Conservation (phyloP, 108 stramenopile genomes). For the Pseudonitzschia delicatissima region DNA sequence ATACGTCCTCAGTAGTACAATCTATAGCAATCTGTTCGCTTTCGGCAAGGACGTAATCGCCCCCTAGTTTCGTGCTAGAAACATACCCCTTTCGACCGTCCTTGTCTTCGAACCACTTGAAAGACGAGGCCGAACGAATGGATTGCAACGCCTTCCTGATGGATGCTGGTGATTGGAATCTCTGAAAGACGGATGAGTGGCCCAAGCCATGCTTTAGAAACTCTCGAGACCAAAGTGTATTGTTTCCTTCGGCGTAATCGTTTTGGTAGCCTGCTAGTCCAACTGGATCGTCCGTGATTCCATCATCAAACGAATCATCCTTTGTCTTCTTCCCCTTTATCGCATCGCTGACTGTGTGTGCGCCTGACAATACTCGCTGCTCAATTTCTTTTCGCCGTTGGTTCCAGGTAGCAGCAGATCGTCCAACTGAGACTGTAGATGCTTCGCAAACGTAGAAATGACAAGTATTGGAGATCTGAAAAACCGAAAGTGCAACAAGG, state of each 20-base stretch:
- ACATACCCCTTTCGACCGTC: slow-evolving; percentile 45
- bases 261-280: neutral
- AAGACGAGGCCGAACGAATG: slow-evolving; percentile 27
- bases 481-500: no score
- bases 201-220: slow-evolving; percentile 5
- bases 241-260: neutral
- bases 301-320: no score
- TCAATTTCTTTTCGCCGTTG: no score
- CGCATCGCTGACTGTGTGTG: no score
- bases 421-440: neutral
- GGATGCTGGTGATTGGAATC: slow-evolving; percentile 34
- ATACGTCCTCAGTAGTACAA: slow-evolving; percentile 42
- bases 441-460: neutral
- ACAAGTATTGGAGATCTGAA: no score
- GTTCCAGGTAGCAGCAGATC: no score
- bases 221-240: no score
- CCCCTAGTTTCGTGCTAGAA: slow-evolving; percentile 43
- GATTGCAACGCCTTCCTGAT: slow-evolving; percentile 30
- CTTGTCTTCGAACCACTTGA: slow-evolving; percentile 31
- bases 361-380: no score
- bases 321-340: no score
- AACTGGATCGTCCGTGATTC: neutral
- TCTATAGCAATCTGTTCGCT: slow-evolving; percentile 40
- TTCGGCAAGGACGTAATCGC: slow-evolving; percentile 57
- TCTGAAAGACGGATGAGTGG: slow-evolving; percentile 28